These are phyloP conservation scores for Arthrobotrys sinensis DNA, from an alignment of 2,329 filamentous ascomycete species.

Conservation along the genomic window DNA sequence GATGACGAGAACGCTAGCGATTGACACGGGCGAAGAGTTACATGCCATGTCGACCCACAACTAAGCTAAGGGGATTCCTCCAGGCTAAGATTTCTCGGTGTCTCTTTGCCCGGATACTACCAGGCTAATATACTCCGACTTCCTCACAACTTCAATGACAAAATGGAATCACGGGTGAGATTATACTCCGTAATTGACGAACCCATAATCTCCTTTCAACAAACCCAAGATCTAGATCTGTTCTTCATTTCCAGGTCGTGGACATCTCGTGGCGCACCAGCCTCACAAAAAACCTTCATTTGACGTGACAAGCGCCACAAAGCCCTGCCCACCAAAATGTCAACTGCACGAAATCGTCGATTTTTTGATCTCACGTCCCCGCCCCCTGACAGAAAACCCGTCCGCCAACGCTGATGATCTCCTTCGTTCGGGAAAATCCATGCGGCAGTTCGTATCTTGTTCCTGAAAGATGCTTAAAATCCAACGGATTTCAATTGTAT, in stretches of 20 bases:
- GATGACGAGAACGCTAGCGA: constrained; percentile 27
- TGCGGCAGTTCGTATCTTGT: constrained; percentile 39
- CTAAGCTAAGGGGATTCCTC: not conserved
- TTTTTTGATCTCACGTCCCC: constrained; percentile 6
- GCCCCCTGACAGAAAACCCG: constrained; percentile 32
- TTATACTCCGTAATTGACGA: constrained; percentile 10
- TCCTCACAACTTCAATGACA: not conserved
- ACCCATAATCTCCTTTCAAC: constrained; percentile 1
- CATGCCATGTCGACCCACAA: not conserved
- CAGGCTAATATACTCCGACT: not conserved
- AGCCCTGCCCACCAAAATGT: not conserved
- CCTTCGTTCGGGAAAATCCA: constrained; percentile 23
- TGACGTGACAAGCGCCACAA: constrained; percentile 39
- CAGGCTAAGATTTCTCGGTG: not conserved
- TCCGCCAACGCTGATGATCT: constrained; percentile 19
- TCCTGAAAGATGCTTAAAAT: constrained; percentile 18
- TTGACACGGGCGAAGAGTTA: constrained; percentile 20
- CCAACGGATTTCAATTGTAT: constrained; percentile 15
- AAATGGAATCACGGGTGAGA: not conserved
- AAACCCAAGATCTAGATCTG: constrained; percentile 13
- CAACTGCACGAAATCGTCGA: constrained; percentile 10
- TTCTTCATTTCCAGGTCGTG: not conserved
- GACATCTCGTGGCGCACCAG: constrained; percentile 7
- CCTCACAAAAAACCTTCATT: constrained; percentile 21
- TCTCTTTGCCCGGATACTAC: not conserved